Base-by-base conservation (phyloP, 2,329 filamentous ascomycete genomes). In the Exutisphaerella laricina region DNA sequence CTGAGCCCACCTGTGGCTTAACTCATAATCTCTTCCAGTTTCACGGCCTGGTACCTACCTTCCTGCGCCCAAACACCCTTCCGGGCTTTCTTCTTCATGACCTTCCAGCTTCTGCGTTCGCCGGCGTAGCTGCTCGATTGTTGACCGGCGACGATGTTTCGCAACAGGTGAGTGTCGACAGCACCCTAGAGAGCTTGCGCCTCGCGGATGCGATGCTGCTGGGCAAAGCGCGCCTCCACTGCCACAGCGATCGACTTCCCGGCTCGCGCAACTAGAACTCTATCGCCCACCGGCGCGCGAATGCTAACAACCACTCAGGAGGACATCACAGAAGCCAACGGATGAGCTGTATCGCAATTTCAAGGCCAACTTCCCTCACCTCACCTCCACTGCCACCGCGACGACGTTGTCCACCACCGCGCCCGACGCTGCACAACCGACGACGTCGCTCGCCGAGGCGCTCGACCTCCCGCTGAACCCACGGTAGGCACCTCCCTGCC, bases 301-400 rank as follows among this genome's bases (percentile, higher is more conserved):
- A 54, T 43, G 35, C 17, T 25, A 30, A 18, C 7, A 32, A n/a
- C 14, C 30, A 14, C n/a, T 35, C 35, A 57, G 53, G 45, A 58
- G 56, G 45, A 88, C 79, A 65, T 81, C 85, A 43, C 85, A 88
- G 66, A 94, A 94, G 71, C 88, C 88, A 43, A 82, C 80, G 64
- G 85, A 89, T 62, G 86, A 89, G 58, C 76, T 95, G 61, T 81
- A 92, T 64, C 81, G 81, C 67, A 82, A 80, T 64, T 95, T 95
- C 70, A 85, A 85, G 65, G 79, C 86, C 59, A 82, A 79, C 55
- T 95, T 94, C 60, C 84, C 87, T 34, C 80, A 89, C 57, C 72
- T 94, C 49, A 70, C 75, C 43, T 70, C 49, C 38, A 43, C 45
- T 36, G 54, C 58, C 10, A 21, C 32, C 10, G 13, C 42, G 14